Percentiles rank a stretch among this genome's conserved stretches.
Conservation (phyloP, 306 rosid species). For the Medicago truncatula region DNA sequence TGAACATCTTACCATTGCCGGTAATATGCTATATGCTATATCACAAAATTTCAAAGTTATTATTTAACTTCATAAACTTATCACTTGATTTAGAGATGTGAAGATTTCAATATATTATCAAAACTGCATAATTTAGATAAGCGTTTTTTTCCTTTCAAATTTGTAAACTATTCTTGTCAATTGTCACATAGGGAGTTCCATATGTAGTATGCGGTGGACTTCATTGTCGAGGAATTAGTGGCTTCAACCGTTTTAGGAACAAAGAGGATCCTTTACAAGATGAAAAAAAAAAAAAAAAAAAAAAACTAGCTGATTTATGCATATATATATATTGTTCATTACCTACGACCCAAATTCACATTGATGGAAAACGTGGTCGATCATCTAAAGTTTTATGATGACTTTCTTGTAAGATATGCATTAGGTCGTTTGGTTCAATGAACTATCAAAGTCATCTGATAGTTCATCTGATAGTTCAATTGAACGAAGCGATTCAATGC, state of each 20-base stretch:
- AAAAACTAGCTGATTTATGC: too few species aligned
- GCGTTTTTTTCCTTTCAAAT: not conserved
- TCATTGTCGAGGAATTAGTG: slow-evolving; percentile 94
- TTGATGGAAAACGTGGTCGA: slow-evolving; percentile 93
- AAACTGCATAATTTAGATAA: too few species aligned
- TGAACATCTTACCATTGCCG: slow-evolving; percentile 67
- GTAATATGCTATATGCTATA: slow-evolving; percentile 42
- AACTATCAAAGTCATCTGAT: slow-evolving; percentile 88
- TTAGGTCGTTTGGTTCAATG: slow-evolving; percentile 84
- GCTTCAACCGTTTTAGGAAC: slow-evolving; percentile 82
- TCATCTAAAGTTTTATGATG: slow-evolving; percentile 70
- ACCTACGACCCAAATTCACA: slow-evolving; percentile 67
- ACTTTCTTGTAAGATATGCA: slow-evolving; percentile 87
- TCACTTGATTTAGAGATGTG: too few species aligned
- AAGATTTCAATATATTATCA: too few species aligned
- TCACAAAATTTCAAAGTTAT: too few species aligned
- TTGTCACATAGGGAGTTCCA: slow-evolving; percentile 60
- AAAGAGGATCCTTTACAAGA: slow-evolving; percentile 69
- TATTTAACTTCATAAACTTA: too few species aligned
- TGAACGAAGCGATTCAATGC: too few species aligned
- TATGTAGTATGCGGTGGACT: slow-evolving; percentile 92
- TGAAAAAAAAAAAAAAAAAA: slow-evolving; percentile 78
- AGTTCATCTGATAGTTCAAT: too few species aligned
- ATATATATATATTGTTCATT: slow-evolving; percentile 75
- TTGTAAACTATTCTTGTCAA: not conserved